phyloP scores from a whole-genome alignment of 1,139 yeast species.

The Kodamaea anthophila region DNA sequence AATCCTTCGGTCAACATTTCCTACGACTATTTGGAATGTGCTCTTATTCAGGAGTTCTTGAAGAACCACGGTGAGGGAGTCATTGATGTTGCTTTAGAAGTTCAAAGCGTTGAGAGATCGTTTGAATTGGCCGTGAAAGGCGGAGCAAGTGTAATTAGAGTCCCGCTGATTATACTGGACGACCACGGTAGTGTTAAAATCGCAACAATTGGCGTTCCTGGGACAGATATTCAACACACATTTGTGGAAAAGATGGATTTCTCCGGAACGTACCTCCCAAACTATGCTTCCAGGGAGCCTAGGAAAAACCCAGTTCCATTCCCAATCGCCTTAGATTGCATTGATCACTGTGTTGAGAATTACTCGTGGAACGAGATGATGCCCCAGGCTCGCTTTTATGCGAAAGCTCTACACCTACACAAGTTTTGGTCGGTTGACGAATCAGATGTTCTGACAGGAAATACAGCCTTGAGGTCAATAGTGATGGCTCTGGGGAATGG shows the following conservation, averaged over 20 bases:
- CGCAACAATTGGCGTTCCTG: constrained; percentile 56
- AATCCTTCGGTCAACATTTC: too few relatives aligned
- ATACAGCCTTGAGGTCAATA: constrained; percentile 62
- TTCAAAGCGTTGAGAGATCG: constrained; percentile 41
- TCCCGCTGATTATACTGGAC: constrained; percentile 41
- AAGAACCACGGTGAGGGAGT: constrained; percentile 72
- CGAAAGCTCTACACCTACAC: constrained; percentile 62
- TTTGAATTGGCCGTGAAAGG: constrained; percentile 41
- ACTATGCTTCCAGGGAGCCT: constrained; percentile 39
- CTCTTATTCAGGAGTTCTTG: constrained; percentile 35
- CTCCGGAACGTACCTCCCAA: constrained; percentile 54
- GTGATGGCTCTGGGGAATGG: constrained; percentile 74
- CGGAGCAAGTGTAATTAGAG: constrained; percentile 48
- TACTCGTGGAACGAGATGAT: constrained; percentile 67
- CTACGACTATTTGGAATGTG: constrained; percentile 21
- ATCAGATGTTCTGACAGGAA: constrained; percentile 59
- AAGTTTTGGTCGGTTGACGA: constrained; percentile 84
- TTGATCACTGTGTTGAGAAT: constrained; percentile 81
- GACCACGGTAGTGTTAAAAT: constrained; percentile 42
- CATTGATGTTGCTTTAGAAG: constrained; percentile 62
- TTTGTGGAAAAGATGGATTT: constrained; percentile 46
- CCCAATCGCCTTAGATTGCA: constrained; percentile 21
- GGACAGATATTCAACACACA: constrained; percentile 63
- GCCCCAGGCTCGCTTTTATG: constrained; percentile 51
- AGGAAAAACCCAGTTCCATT: constrained; percentile 14